Base-by-base conservation (phyloP, 2,329 filamentous ascomycete species). In the Penicillium fuscoglaucum region DNA sequence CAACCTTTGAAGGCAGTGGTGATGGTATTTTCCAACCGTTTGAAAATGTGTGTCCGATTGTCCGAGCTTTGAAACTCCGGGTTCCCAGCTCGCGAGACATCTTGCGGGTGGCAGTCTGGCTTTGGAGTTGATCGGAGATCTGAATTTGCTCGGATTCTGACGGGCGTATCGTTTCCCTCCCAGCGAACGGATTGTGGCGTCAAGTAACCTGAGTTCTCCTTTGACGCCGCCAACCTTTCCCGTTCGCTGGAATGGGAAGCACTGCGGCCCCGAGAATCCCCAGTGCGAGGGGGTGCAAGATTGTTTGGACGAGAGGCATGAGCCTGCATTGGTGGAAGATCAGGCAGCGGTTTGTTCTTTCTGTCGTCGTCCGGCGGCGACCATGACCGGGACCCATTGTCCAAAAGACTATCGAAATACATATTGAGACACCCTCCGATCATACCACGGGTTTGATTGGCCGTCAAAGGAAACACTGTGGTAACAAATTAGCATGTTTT, bases 1-100 rank as follows among this genome's bases (percentile, higher is more conserved):
- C 87, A 87, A 0, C 87, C 87, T 55, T 84, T 83, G 67, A 96
- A 90, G 65, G 84, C 88, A 21, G 77, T 74, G 50, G 86, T 77
- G 41, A 96, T 83, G 69, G 95, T 93, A 60, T 92, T 88, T 74
- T 96, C 91, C 15, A 96, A 72, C 6, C 83, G 82, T 60, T 84
- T 87, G 72, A 96, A 96, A 12, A 93, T 85, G 39, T 79, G 80
- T 68, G 83, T 51, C 17, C 57, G 66, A 41, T 58, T 61, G n/a
- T 66, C 64, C 19, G 55, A 61, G 19, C 64, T 86, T 80, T 81
- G 43, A 64, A 58, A 50, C 19, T 67, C 66, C 29, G 54, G 37
- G n/a, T 68, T 64, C n/a, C 60, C 64, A 21, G 62, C 60, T 51
- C 62, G 66, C 17, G 57, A 55, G 31, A 46, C 52, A 9, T 64